phyloP scores from a whole-genome alignment of 257 asterid genomes.

The Lavandula angustifolia region DNA sequence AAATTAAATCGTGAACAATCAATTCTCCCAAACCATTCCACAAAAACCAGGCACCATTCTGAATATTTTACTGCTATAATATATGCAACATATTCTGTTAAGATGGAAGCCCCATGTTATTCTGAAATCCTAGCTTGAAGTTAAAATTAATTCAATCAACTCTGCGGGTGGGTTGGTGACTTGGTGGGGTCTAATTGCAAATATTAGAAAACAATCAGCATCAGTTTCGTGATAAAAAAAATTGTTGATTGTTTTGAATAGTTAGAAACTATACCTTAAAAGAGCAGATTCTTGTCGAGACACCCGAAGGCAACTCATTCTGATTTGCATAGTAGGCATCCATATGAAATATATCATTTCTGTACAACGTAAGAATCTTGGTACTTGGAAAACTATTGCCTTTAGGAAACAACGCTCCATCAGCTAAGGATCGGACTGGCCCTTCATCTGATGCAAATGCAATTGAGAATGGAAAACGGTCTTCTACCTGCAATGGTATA shows the following conservation, averaged over 20 bases:
- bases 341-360: slow-evolving; percentile 61
- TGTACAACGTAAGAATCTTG: slow-evolving; percentile 66
- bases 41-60: not conserved
- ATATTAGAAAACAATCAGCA: slow-evolving; percentile 1
- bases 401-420: slow-evolving; percentile 60
- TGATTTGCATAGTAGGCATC: slow-evolving; percentile 67
- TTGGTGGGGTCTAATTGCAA: not conserved
- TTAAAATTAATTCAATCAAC: no score
- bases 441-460: slow-evolving; percentile 70
- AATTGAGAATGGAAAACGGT: slow-evolving; percentile 83
- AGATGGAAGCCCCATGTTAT: not conserved
- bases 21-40: slow-evolving; percentile 20
- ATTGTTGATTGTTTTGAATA: not conserved
- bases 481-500: slow-evolving; percentile 74
- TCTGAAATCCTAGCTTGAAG: no score
- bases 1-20: not conserved
- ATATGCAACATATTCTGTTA: slow-evolving; percentile 1
- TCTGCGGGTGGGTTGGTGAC: no score
- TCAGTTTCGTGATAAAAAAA: slow-evolving; percentile 5
- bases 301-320: slow-evolving; percentile 76
- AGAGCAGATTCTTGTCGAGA: slow-evolving; percentile 64
- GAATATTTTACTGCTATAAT: slow-evolving; percentile 7
- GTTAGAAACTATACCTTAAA: slow-evolving; percentile 50
- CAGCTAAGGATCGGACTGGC: slow-evolving; percentile 50
- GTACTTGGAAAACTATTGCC: slow-evolving; percentile 72